Percentiles rank a stretch among this genome's conserved stretches.
phyloP scores from a whole-genome alignment of 1,284 basidiomycete genomes.

The Papiliotrema nemorosa region DNA sequence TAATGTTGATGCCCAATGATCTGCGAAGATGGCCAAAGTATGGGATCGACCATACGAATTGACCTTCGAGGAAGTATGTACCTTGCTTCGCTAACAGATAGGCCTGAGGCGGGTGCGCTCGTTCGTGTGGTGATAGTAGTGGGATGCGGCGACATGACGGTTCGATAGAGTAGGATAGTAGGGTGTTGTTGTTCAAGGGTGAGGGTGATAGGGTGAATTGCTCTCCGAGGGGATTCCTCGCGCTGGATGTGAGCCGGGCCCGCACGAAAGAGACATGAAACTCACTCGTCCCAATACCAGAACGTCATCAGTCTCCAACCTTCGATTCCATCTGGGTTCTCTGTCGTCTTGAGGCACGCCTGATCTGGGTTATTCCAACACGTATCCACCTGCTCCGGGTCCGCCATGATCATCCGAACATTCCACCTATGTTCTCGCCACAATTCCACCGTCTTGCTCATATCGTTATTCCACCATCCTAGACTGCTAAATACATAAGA shows the following conservation, averaged over 20 bases:
- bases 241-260: conserved; percentile 8
- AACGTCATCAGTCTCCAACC: conserved; percentile 46
- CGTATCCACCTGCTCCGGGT: conserved; percentile 28
- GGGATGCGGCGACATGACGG: conserved; percentile 34
- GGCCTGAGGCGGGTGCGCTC: conserved; percentile 29
- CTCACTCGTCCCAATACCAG: conserved; percentile 46
- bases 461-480: conserved; percentile 35
- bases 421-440: conserved; percentile 29
- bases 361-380: conserved; percentile 23
- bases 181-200: conserved; percentile 34
- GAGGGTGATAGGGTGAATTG: conserved; percentile 48
- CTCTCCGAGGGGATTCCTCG: conserved; percentile 42
- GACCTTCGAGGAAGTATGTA: conserved; percentile 28
- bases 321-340: conserved; percentile 38
- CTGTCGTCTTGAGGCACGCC: conserved; percentile 29
- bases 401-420: conserved; percentile 30
- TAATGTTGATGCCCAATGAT: conserved; percentile 19
- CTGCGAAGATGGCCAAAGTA: conserved; percentile 14
- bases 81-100: conserved; percentile 47
- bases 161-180: conserved; percentile 50
- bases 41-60: conserved; percentile 32
- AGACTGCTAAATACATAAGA: conserved; percentile 33
- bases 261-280: too few relatives aligned
- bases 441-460: conserved; percentile 28
- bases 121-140: conserved; percentile 14